Base-by-base conservation (phyloP, 495 filamentous ascomycete species). In the Penicillium arizonense region DNA sequence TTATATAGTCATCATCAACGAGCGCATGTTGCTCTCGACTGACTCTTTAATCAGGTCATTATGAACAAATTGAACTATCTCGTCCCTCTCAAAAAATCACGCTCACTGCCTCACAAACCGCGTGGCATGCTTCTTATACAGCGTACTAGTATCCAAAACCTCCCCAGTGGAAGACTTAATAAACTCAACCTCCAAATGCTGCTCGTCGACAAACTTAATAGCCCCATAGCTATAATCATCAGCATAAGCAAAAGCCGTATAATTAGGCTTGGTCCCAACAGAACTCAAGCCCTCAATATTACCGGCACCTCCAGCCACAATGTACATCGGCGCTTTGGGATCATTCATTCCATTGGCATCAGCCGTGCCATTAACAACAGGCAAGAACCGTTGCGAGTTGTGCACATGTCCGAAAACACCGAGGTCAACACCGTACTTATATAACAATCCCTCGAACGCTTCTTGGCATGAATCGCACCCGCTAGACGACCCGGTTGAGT, bases 351-450 rank as follows among this genome's bases (percentile, higher is more conserved):
- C 79, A 0, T 74, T 75, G 4, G 74, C 50, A 41, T 78, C 75
- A 0, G 70, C 74, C 0, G 60, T 72, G 24, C 62, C 64, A 41
- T 84, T 71, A 34, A 63, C 55, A 7, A 80, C 67, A 0, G 77
- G 74, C 3, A 59, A 34, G 24, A 74, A 69, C 6, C 77, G 73
- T 56, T 84, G 75, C 30, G 77, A 79, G 61, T 80, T 82, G 53
- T 87, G 83, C 16, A 80, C 77, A 58, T 87, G 83, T 2, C 83
- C 83, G 62, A 82, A 82, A 8, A 85, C 74, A 26, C 69, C 81
- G 7, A 87, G 62, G 54, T 87, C 83, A 16, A 87, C 82, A 8
- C 80, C 80, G 60, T 85, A 83, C 41, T 75, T 69, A 62, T 80
- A 80, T 26, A 85, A 63, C 9, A 87, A 53, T 8, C 72, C 67